Evolutionary conservation across 768 basidiomycete genomes (phyloP), one percentile per base, ranked within the genome.

Genomic region (Xerocomus brunneocitrinus): DNA sequence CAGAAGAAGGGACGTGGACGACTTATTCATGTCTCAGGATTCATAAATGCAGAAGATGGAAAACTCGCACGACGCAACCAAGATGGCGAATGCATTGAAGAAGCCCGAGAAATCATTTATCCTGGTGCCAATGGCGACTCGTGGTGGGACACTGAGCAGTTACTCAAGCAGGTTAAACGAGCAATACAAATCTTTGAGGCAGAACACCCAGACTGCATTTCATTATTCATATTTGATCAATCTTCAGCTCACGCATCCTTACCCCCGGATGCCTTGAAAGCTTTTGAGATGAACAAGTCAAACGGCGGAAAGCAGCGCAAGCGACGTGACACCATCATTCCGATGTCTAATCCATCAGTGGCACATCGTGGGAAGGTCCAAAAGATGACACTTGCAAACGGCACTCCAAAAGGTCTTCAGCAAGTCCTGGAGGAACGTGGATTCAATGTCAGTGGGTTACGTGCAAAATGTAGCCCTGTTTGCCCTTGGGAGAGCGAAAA

Each of bases 331-430:
- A 68, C 60, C 0, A 22, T 54, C 2, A 63, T 68, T 16, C 67
- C 65, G 13, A 19, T 48, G 25, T 47, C 50, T 2, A 67, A 68
- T 36, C 58, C 55, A 0, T n/a, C 28, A 16, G 14, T 24, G 3
- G 25, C 10, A 3, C 42, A 58, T 14, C 42, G 35, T 12, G 59
- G 61, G 1, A 41, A 47, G 25, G 3, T 50, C 1, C 76, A 77
- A 53, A 64, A 59, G 41, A 76, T 78, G 76, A 71, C 64, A 7
- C 40, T 66, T 1, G 27, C 53, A 1, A 42, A 66, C 47, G 71
- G 76, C 1, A 3, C 59, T 14, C 61, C 63, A 24, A 57, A 60
- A 28, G 62, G 61, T 1, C 44, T 57, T 14, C 27, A 53, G 3
- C 28, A 9, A 14, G 50, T 58, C 13, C 36, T 60, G 25, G 56